Evolutionary conservation across 768 basidiomycete genomes (phyloP), one percentile per base, ranked within the genome.

Genomic region (Pisolithus orientalis): DNA sequence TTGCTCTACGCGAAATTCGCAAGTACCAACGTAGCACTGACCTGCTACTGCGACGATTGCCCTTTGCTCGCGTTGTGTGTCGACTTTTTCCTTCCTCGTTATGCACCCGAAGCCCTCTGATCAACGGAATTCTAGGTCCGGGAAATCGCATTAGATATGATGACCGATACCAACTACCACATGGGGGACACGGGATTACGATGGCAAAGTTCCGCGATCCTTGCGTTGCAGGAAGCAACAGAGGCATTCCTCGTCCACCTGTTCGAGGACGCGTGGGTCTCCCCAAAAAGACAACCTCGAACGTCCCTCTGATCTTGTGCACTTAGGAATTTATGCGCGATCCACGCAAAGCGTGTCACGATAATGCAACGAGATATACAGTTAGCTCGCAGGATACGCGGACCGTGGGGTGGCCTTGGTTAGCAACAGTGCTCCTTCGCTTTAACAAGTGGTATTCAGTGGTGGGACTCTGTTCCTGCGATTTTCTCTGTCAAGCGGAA

Each of bases 341-440:
- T 99, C 58, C 95, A 98, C 63, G 95, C 95, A 14, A 97, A 95
- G 70, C 86, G 95, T 61, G 95, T 98, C 5, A 99, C 95, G 5
- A 86, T 97, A 60, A 97, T 97, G 94, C 92, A 93, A 51, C 80
- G 87, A 48, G 96, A 99, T 61, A 94, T 99, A 53, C 95, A 97
- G 62, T 84, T 99, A 49, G 96, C 96, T 24, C 79, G 96, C 50
- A 81, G 96, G 57, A 93, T 98, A 75, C 83, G 95, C 46, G 95
- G 95, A 3, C 84, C 86, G 44, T 94, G 88, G 86, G 84, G 84
- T 47, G 85, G 85, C 34, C 75, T 88, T 53, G 80, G 77, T 53
- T 85, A 58, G 75, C 34, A 11, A 5, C 34, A 13, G 34, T 34
- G 14, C 11, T 32, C 8, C 31, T 32, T 32, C 10, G 31, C 10